phyloP scores from a whole-genome alignment of 371 early-diverging fungal genomes.

The Quaeritorhiza haematococci region DNA sequence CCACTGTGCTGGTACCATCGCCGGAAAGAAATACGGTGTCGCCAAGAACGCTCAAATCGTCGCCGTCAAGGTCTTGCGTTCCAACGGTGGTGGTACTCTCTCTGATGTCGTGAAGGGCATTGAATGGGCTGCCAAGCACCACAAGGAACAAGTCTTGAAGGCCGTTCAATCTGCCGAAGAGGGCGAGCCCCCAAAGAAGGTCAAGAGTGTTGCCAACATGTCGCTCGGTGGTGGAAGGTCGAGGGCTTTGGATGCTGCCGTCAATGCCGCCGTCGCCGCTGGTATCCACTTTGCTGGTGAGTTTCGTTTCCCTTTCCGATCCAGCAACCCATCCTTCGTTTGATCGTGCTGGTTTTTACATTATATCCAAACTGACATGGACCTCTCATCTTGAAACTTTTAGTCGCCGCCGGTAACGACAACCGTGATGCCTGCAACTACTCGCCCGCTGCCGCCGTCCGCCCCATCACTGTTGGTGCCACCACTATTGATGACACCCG shows the following conservation, averaged over 20 bases:
- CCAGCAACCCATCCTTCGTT: no score
- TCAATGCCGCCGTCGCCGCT: conserved; percentile 30
- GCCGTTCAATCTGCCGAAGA: neutral
- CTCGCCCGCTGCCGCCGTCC: conserved; percentile 47
- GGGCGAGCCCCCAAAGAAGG: conserved; percentile 3
- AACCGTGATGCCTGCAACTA: conserved; percentile 56
- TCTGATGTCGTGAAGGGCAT: conserved; percentile 26
- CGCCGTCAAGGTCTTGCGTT: conserved; percentile 57
- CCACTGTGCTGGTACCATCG: conserved; percentile 55
- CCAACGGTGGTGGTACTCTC: conserved; percentile 22
- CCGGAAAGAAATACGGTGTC: conserved; percentile 56
- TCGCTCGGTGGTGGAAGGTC: conserved; percentile 27
- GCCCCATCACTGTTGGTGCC: conserved; percentile 55
- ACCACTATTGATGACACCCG: conserved; percentile 49
- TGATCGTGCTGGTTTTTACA: no score
- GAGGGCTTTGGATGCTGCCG: conserved; percentile 26
- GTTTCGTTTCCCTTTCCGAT: no score
- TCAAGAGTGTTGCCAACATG: conserved; percentile 27
- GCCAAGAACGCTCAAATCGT: conserved; percentile 61
- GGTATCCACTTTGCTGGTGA: conserved; percentile 39
- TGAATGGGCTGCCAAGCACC: conserved; percentile 23
- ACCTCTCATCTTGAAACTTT: no score
- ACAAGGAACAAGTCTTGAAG: neutral
- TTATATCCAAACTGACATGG: no score
- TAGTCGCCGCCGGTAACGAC: conserved; percentile 36